A percentile compares a stretch with the other conserved stretches of the same genome.
These are phyloP conservation scores for Aspergillus panamensis DNA, from an alignment of 495 filamentous ascomycete species.

Conservation along the genomic window DNA sequence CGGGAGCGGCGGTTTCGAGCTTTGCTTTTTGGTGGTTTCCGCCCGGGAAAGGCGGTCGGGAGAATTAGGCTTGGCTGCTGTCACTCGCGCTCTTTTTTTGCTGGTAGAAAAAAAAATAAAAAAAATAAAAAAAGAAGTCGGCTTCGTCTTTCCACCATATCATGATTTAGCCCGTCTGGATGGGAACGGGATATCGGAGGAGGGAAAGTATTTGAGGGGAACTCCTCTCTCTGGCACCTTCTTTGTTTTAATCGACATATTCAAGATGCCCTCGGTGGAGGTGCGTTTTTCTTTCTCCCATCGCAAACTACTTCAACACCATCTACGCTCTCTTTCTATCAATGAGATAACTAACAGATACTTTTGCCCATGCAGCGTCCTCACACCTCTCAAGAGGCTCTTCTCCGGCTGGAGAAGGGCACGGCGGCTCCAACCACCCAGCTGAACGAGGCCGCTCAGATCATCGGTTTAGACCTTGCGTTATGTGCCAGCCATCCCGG, in stretches of 20 bases:
- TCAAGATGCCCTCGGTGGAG: slow-evolving; percentile 44
- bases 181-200: slow-evolving; percentile 3
- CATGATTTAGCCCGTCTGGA: background rate
- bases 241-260: slow-evolving; percentile 12
- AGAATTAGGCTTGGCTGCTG: slow-evolving; percentile 32
- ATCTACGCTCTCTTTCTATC: slow-evolving; percentile 4
- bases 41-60: slow-evolving; percentile 43
- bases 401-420: slow-evolving; percentile 51
- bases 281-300: slow-evolving; percentile 25
- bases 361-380: slow-evolving; percentile 27
- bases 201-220: slow-evolving; percentile 5
- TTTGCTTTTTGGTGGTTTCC: slow-evolving; percentile 17
- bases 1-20: slow-evolving; percentile 32
- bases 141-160: background rate
- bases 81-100: slow-evolving; percentile 28
- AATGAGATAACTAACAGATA: background rate
- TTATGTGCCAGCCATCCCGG: slow-evolving; percentile 36
- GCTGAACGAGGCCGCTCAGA: slow-evolving; percentile 45
- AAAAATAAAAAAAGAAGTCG: slow-evolving; percentile 10
- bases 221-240: slow-evolving; percentile 5
- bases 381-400: slow-evolving; percentile 47
- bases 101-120: slow-evolving; percentile 8
- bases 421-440: slow-evolving; percentile 38
- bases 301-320: background rate
- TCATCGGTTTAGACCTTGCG: slow-evolving; percentile 44